Evolutionary conservation across 1,284 basidiomycete species (phyloP), one percentile per base, ranked within the genome.

Genomic region (Trichosporon faecale): DNA sequence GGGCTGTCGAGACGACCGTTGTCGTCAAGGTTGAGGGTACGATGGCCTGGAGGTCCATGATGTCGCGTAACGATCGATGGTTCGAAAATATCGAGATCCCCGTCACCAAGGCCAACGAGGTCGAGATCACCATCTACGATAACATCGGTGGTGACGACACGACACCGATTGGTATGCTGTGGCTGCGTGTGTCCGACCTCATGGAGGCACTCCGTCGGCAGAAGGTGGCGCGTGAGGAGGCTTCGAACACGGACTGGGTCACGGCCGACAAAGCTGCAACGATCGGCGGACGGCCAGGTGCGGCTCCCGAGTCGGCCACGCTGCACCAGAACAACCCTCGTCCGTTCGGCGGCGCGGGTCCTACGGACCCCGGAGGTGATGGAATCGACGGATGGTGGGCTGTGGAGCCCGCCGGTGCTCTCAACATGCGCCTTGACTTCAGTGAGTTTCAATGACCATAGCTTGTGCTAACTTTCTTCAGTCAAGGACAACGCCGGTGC

Each of bases 81-180:
- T 93, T 94, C 82, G 96, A 99, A 84, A 92, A 94, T 71, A 98
- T 99, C 74, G 93, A 97, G 83, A 93, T 99, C 72, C 88, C 91
- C 1, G 93, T 99, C 65, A 96, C 98, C 85, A 98, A 98, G 83
- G 95, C 95, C 40, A 98, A 96, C 82, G 97, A 99, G 86, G 92
- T 98, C 68, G 97, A 99, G 84, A 90, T 99, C 64, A 94, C 94
- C 16, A 89, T 99, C 29, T 97, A 95, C 78, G 97, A 99, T 85
- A 94, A 94, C 76, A 90, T 93, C 76, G 89, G 89, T 21, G 90
- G 89, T 7, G 85, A 82, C 5, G 92, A 94, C 76, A 90, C 93
- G 0, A 88, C 93, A 6, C 96, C 96, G 44, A 95, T 99, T 73
- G 97, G 97, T 52, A 88, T 99, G 79, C 86, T 98, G 21, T 99